phyloP scores from a whole-genome alignment of 164 flowering plant species.

The Chloranthus sessilifolius region DNA sequence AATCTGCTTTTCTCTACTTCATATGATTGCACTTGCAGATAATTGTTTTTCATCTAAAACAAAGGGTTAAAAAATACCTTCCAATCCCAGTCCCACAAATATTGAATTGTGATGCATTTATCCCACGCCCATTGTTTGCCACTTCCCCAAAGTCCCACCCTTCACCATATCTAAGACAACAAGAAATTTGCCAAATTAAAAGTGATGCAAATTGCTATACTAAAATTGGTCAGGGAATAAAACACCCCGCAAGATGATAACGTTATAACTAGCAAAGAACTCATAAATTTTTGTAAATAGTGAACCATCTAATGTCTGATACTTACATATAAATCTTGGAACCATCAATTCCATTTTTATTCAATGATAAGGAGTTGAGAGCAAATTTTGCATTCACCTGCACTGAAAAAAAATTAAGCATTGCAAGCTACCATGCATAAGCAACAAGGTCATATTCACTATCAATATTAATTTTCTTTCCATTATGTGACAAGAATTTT shows the following conservation, averaged over 20 bases:
- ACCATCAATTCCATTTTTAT: conserved; percentile 70
- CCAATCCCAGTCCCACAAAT: conserved; percentile 82
- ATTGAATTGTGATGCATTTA: conserved; percentile 94
- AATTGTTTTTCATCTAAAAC: no score
- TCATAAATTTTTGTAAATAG: not conserved
- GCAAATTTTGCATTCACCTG: conserved; percentile 59
- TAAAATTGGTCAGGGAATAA: no score
- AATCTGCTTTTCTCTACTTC: no score
- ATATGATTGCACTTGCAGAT: no score
- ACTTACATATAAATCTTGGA: conserved; percentile 72
- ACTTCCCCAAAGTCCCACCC: conserved; percentile 99
- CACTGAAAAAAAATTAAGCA: not conserved
- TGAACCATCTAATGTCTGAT: not conserved
- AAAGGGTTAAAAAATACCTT: conserved; percentile 60
- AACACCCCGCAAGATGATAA: no score
- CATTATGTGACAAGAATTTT: no score
- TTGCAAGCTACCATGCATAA: no score
- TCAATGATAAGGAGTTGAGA: conserved; percentile 46
- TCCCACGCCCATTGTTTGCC: conserved; percentile 82
- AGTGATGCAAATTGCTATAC: not conserved
- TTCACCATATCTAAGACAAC: conserved; percentile 77
- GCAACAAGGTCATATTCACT: no score
- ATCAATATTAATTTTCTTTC: no score
- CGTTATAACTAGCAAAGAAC: not conserved
- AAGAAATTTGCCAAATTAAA: conserved; percentile 5